These are phyloP conservation scores for Kondoa malvinella DNA, from an alignment of 768 basidiomycete species.

Conservation along the genomic window DNA sequence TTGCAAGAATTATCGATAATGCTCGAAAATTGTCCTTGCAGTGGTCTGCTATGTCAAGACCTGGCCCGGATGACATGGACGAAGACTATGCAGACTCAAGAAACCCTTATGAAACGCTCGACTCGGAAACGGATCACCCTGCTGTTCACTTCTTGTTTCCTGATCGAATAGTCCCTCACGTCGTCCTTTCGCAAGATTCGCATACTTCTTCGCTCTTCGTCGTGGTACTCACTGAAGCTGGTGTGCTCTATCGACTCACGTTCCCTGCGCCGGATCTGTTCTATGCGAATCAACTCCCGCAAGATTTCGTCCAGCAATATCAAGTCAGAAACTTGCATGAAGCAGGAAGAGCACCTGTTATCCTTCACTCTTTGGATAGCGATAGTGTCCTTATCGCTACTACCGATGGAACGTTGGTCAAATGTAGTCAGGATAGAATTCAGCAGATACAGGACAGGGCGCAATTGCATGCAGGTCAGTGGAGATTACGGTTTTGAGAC, in stretches of 20 bases:
- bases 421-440: constrained; percentile 15
- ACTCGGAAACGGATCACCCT: neutral
- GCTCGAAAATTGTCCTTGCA: neutral
- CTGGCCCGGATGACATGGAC: neutral
- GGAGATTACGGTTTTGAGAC: neutral
- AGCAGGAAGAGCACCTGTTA: constrained; percentile 11
- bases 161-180: neutral
- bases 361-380: constrained; percentile 13
- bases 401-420: constrained; percentile 6
- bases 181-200: neutral
- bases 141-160: neutral
- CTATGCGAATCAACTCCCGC: constrained; percentile 21
- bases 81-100: neutral
- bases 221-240: constrained; percentile 48
- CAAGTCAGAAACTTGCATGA: constrained; percentile 31
- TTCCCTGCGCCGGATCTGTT: constrained; percentile 41
- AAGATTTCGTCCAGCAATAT: constrained; percentile 51
- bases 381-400: constrained; percentile 12
- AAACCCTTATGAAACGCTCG: neutral
- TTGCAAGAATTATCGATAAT: constrained; percentile 5
- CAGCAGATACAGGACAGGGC: neutral
- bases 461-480: constrained; percentile 2
- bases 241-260: constrained; percentile 56
- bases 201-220: constrained; percentile 40
- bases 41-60: neutral